phyloP scores from a whole-genome alignment of 129 eudicot species.

The Solidago caesia region DNA sequence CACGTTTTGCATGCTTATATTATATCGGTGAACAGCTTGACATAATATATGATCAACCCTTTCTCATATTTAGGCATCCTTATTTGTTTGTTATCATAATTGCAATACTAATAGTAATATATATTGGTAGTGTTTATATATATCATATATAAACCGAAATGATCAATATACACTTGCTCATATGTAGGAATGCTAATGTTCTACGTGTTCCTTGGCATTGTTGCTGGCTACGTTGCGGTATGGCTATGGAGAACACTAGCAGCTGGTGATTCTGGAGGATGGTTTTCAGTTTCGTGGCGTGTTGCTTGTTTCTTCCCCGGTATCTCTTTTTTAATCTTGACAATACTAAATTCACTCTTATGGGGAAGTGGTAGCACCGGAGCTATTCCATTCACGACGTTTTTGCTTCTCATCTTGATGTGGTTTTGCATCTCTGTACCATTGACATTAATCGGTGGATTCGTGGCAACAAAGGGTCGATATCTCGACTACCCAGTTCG shows the following conservation, averaged over 20 bases:
- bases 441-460: slow-evolving; percentile 36
- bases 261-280: slow-evolving; percentile 22
- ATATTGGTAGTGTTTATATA: too few species aligned
- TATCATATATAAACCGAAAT: background rate
- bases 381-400: slow-evolving; percentile 36
- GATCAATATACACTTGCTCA: background rate
- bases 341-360: slow-evolving; percentile 26
- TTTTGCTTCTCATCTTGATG: slow-evolving; percentile 25
- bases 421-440: slow-evolving; percentile 42
- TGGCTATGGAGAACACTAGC: slow-evolving; percentile 33
- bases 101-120: too few species aligned
- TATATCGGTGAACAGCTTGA: too few species aligned
- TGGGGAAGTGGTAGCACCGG: slow-evolving; percentile 42
- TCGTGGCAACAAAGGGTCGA: slow-evolving; percentile 22
- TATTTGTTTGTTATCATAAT: too few species aligned
- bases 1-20: too few species aligned
- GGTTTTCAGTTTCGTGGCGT: slow-evolving; percentile 38
- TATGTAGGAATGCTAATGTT: slow-evolving; percentile 37
- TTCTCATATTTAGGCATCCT: too few species aligned
- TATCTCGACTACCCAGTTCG: slow-evolving; percentile 38
- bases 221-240: slow-evolving; percentile 36
- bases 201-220: slow-evolving; percentile 29
- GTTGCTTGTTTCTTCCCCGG: slow-evolving; percentile 39
- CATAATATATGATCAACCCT: too few species aligned
- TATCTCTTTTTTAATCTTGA: slow-evolving; percentile 27